phyloP scores from a whole-genome alignment of 495 filamentous ascomycete genomes.

The Aspergillus homomorphus region DNA sequence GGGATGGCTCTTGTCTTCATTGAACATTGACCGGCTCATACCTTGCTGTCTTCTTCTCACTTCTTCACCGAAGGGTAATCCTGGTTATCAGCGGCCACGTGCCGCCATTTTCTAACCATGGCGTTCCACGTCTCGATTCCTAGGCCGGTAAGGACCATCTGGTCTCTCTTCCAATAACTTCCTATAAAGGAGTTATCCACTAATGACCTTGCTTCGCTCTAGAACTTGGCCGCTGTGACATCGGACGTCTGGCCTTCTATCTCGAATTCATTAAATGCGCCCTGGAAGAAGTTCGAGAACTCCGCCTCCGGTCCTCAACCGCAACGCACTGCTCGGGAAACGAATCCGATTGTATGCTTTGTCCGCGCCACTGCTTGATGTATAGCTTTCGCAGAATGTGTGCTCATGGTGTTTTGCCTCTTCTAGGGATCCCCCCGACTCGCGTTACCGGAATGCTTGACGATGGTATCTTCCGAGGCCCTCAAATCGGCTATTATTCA shows the following conservation, averaged over 20 bases:
- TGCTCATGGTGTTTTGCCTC: constrained; percentile 1
- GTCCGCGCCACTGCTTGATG: neutral
- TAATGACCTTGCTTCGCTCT: constrained; percentile 12
- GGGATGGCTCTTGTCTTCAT: constrained; percentile 29
- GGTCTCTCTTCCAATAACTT: neutral
- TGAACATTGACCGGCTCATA: constrained; percentile 16
- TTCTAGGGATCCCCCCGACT: constrained; percentile 12
- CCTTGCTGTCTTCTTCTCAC: constrained; percentile 3
- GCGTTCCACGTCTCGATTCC: constrained; percentile 45
- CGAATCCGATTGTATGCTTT: constrained; percentile 22
- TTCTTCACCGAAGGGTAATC: constrained; percentile 19
- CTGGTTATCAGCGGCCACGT: constrained; percentile 36
- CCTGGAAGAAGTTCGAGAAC: constrained; percentile 32
- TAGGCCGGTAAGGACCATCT: constrained; percentile 34
- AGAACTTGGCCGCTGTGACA: constrained; percentile 40
- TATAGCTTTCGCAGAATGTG: neutral
- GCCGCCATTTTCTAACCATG: constrained; percentile 46
- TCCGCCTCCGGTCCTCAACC: constrained; percentile 17
- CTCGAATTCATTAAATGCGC: constrained; percentile 36
- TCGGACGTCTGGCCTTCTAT: constrained; percentile 47
- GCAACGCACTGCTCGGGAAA: constrained; percentile 16
- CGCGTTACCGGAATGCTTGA: constrained; percentile 30
- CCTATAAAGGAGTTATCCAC: constrained; percentile 8
- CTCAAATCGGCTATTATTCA: constrained; percentile 20
- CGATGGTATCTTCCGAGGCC: constrained; percentile 27